Conservation (phyloP, 75 land plant species). For the Pinus albicaulis region DNA sequence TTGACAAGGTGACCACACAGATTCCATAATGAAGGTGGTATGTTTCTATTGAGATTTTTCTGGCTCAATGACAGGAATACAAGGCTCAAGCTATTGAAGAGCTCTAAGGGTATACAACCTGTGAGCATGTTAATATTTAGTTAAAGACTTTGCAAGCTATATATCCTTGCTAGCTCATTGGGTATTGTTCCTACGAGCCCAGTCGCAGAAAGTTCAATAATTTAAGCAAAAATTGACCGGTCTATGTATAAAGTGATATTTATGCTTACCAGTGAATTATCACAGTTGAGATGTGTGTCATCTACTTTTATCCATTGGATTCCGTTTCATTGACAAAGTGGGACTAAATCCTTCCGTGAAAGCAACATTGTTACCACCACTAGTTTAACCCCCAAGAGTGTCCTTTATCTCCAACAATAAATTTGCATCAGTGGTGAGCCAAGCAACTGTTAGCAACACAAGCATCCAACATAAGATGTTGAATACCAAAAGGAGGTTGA, state of each 20-base stretch:
- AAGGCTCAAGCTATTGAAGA: constrained; percentile 58
- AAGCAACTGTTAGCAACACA: no score
- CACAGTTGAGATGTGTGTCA: constrained; percentile 15
- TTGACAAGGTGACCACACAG: constrained; percentile 61
- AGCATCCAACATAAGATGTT: no score
- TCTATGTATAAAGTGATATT: constrained; percentile 46
- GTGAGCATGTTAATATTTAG: constrained; percentile 50
- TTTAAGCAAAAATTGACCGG: constrained; percentile 40
- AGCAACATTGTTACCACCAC: no score
- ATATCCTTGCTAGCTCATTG: constrained; percentile 40
- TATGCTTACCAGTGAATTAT: constrained; percentile 20
- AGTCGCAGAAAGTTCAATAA: constrained; percentile 53
- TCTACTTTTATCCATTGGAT: no score
- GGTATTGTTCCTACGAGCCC: constrained; percentile 60
- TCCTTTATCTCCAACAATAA: no score
- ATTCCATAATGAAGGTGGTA: constrained; percentile 74
- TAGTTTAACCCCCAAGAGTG: no score
- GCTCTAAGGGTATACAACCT: constrained; percentile 65
- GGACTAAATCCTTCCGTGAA: no score
- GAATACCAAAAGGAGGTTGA: no score
- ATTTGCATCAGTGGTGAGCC: no score
- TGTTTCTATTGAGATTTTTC: constrained; percentile 44
- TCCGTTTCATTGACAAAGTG: no score
- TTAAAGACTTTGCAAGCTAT: constrained; percentile 45
- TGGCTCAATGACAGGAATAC: constrained; percentile 33